These are phyloP conservation scores for Salix udensis DNA, from an alignment of 345 rosid genomes.

Conservation along the genomic window DNA sequence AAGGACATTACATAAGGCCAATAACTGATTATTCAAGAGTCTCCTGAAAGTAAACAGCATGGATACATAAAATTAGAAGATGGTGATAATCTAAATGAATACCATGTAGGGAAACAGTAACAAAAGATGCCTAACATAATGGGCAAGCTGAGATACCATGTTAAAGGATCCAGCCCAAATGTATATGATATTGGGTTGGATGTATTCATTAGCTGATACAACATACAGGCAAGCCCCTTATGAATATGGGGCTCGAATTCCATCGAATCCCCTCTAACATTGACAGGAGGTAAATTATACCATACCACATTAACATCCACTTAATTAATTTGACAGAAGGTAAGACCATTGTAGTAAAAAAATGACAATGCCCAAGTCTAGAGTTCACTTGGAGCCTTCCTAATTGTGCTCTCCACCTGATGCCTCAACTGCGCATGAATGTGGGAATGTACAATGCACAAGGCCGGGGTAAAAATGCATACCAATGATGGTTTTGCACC, in stretches of 20 bases:
- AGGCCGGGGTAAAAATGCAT: conserved; percentile 15
- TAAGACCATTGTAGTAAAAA: too few relatives aligned
- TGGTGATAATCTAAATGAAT: not conserved
- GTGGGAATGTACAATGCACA: not conserved
- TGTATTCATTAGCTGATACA: not conserved
- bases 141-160: not conserved
- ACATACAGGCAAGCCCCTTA: not conserved
- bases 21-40: not conserved
- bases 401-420: not conserved
- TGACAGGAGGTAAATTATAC: not conserved
- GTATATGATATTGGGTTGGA: not conserved
- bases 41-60: not conserved
- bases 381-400: not conserved
- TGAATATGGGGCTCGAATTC: not conserved
- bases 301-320: not conserved
- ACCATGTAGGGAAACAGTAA: not conserved
- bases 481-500: conserved; percentile 56
- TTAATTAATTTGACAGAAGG: not conserved
- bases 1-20: not conserved
- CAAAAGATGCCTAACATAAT: not conserved
- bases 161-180: not conserved
- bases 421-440: conserved; percentile 8
- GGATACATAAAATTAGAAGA: not conserved
- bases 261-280: not conserved
- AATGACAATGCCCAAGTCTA: not conserved